Percentiles rank a stretch among this genome's conserved stretches.
Evolutionary conservation across 345 rosid genomes (phyloP).

Genomic region (Raphanus sativus): DNA sequence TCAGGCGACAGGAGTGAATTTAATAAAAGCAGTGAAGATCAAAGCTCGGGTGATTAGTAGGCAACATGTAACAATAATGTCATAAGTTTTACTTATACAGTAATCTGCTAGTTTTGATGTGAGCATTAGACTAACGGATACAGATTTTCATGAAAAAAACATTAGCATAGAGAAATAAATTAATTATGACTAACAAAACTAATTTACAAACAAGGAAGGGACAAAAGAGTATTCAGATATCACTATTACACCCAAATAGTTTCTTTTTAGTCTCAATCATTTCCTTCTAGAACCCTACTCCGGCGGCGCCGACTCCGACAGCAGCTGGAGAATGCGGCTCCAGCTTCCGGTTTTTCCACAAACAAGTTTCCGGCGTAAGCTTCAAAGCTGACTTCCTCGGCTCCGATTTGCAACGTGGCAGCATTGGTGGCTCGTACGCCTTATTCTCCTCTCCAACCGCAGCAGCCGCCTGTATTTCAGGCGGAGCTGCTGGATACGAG

Average conservation of each 20-base stretch:
- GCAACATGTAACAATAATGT: conserved; percentile 21
- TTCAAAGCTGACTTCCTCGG: too few relatives aligned
- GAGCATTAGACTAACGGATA: conserved; percentile 25
- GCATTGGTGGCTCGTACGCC: conserved; percentile 55
- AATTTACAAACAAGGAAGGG: conserved; percentile 45
- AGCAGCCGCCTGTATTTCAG: conserved; percentile 36
- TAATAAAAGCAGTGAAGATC: conserved; percentile 44
- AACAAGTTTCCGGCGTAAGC: too few relatives aligned
- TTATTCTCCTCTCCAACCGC: conserved; percentile 57
- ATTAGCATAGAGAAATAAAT: conserved; percentile 20
- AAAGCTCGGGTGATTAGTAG: conserved; percentile 46
- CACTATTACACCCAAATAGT: conserved; percentile 27
- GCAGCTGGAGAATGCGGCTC: conserved; percentile 73
- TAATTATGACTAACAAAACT: conserved; percentile 35
- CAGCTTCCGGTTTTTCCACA: neutral
- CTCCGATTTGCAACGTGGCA: conserved; percentile 63
- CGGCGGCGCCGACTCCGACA: conserved; percentile 70
- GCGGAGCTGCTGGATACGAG: conserved; percentile 76
- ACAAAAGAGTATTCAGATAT: conserved; percentile 16
- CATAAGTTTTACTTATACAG: conserved; percentile 5
- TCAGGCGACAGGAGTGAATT: conserved; percentile 35
- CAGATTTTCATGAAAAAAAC: conserved; percentile 25
- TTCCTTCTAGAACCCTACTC: conserved; percentile 57
- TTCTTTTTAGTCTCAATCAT: conserved; percentile 13
- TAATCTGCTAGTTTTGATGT: conserved; percentile 33